These are phyloP conservation scores for Paecilomyces variotii DNA, from an alignment of 2,329 filamentous ascomycete species.

Conservation along the genomic window DNA sequence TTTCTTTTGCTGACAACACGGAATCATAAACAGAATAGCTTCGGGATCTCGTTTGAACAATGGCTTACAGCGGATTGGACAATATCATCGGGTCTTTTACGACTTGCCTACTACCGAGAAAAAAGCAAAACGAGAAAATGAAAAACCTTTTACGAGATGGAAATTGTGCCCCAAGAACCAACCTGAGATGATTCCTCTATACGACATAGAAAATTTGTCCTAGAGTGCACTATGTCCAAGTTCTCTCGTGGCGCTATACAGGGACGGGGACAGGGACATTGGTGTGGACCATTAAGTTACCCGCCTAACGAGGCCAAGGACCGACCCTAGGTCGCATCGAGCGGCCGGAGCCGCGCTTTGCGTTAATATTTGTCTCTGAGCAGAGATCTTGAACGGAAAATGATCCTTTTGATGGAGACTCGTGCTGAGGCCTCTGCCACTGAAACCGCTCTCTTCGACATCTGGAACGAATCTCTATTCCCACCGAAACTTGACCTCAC, in stretches of 20 bases:
- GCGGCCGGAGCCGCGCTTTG: not conserved
- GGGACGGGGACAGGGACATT: not conserved
- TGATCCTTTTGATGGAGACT: not conserved
- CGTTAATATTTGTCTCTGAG: not conserved
- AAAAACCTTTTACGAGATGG: not conserved
- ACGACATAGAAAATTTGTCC: not conserved
- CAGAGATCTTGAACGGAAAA: not conserved
- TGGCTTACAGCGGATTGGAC: not conserved
- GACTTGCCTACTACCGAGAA: not conserved
- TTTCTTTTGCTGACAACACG: not conserved
- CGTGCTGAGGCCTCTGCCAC: not conserved
- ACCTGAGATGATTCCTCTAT: not conserved
- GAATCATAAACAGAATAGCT: not conserved
- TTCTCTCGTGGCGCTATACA: not conserved
- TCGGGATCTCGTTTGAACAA: not conserved
- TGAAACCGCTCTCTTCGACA: not conserved
- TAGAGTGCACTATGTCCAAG: not conserved
- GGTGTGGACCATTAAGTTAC: not conserved
- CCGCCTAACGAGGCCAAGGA: not conserved
- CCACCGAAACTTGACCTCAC: not conserved
- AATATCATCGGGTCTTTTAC: not conserved
- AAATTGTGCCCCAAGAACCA: not conserved
- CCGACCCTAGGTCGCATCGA: not conserved
- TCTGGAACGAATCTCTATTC: not conserved
- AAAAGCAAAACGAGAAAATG: not conserved